Conservation (phyloP, 768 basidiomycete genomes). For the Boletus vermiculosoides region DNA sequence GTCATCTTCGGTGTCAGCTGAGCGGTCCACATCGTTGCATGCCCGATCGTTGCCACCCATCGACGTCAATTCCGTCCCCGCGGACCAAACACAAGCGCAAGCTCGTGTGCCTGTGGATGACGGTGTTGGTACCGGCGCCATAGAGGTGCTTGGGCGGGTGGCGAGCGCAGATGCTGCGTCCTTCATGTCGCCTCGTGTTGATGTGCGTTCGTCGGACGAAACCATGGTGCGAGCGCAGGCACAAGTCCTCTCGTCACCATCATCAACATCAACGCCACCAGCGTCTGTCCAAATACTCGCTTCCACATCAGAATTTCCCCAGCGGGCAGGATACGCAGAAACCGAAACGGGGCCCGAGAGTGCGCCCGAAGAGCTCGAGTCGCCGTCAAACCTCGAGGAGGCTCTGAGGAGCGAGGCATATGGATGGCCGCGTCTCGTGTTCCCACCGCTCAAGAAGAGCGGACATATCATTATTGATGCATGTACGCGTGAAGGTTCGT, state of each 20-base stretch:
- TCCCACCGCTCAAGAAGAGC: conserved; percentile 87
- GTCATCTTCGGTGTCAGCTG: conserved; percentile 15
- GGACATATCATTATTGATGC: conserved; percentile 92
- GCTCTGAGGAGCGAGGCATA: conserved; percentile 73
- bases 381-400: conserved; percentile 43
- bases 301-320: conserved; percentile 8
- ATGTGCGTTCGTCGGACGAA: conserved; percentile 17
- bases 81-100: conserved; percentile 18
- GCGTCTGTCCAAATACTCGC: conserved; percentile 6
- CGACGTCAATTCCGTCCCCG: conserved; percentile 21
- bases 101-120: conserved; percentile 20
- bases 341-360: conserved; percentile 1
- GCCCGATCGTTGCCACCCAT: conserved; percentile 15
- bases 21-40: conserved; percentile 7
- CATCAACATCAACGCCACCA: conserved; percentile 16
- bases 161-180: conserved; percentile 16
- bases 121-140: conserved; percentile 19
- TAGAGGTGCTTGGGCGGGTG: conserved; percentile 16
- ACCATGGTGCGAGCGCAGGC: conserved; percentile 11
- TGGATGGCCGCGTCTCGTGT: conserved; percentile 86
- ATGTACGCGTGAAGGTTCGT: conserved; percentile 75
- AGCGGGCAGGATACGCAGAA: background rate
- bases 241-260: conserved; percentile 4
- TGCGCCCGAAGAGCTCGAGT: conserved; percentile 10
- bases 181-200: conserved; percentile 27